A percentile compares a stretch with the other conserved stretches of the same genome.
Conservation (phyloP, 164 flowering plant species). For the Vitis rupestris region DNA sequence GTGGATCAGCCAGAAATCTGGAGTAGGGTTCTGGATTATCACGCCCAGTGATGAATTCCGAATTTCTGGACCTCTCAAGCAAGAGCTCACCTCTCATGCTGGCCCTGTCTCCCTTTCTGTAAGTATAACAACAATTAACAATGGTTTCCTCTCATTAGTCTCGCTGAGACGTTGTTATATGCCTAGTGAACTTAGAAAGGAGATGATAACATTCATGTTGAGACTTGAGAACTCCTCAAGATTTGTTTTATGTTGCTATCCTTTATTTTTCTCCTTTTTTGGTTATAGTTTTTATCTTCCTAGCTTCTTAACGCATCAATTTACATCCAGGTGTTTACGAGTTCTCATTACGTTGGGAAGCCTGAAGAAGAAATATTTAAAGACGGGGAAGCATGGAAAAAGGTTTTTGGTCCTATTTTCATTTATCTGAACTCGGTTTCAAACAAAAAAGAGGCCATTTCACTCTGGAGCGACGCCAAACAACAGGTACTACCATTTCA, state of each 20-base stretch:
- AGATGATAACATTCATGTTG: too few species aligned
- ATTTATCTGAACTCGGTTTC: constrained; percentile 34
- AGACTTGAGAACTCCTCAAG: too few species aligned
- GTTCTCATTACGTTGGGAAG: constrained; percentile 38
- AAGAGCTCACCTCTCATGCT: constrained; percentile 55
- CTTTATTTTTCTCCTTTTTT: too few species aligned
- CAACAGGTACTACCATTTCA: constrained; percentile 25
- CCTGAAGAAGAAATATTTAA: constrained; percentile 12
- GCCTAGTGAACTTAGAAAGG: too few species aligned
- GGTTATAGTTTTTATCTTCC: too few species aligned
- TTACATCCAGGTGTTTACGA: constrained; percentile 22
- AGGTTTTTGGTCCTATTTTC: constrained; percentile 47
- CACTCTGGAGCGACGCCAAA: constrained; percentile 41
- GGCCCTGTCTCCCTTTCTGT: constrained; percentile 49
- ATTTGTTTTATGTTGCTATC: too few species aligned
- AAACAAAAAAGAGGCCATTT: constrained; percentile 5
- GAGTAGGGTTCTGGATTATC: constrained; percentile 48
- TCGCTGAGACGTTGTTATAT: too few species aligned
- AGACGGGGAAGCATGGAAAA: constrained; percentile 43
- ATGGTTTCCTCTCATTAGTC: too few species aligned
- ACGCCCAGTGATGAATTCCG: constrained; percentile 52
- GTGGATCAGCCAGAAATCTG: constrained; percentile 28
- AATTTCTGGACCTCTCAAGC: constrained; percentile 49
- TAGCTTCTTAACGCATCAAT: too few species aligned
- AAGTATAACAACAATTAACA: constrained; percentile 9